Evolutionary conservation across 2,329 filamentous ascomycete species (phyloP).

Genomic region (Pseudocercospora fuligena): DNA sequence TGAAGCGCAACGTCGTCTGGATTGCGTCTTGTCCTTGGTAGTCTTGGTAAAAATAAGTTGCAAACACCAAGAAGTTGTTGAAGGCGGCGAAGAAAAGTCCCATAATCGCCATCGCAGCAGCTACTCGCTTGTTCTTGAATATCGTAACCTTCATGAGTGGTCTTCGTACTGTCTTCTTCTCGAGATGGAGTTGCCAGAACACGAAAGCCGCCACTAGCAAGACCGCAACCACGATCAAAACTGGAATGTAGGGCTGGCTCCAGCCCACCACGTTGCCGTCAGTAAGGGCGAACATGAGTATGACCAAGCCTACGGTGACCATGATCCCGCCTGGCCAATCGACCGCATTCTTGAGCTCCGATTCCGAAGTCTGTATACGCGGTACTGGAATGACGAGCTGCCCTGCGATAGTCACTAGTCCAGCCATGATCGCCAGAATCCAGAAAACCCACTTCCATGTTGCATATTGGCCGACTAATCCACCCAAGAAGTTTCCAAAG

Average conservation of each 20-base stretch:
- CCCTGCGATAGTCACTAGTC: conserved; percentile 60
- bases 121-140: conserved; percentile 65
- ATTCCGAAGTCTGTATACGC: conserved; percentile 33
- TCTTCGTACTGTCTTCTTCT: conserved; percentile 54
- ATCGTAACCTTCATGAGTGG: conserved; percentile 71
- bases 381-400: conserved; percentile 65
- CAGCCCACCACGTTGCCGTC: conserved; percentile 73
- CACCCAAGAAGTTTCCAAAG: conserved; percentile 68
- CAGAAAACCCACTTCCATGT: conserved; percentile 73
- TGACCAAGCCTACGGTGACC: conserved; percentile 65
- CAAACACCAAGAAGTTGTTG: conserved; percentile 70
- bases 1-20: conserved; percentile 71
- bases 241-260: conserved; percentile 65
- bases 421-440: conserved; percentile 64
- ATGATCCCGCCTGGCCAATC: conserved; percentile 71
- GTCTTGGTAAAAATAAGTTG: conserved; percentile 72
- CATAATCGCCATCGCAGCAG: conserved; percentile 68
- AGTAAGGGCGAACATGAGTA: conserved; percentile 69
- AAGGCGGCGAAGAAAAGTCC: conserved; percentile 69
- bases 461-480: conserved; percentile 66
- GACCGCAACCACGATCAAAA: conserved; percentile 63
- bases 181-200: conserved; percentile 65
- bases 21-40: conserved; percentile 65
- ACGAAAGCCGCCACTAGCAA: conserved; percentile 62
- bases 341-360: conserved; percentile 52